phyloP scores from a whole-genome alignment of 1,284 basidiomycete species.

The Trametes hirsuta region DNA sequence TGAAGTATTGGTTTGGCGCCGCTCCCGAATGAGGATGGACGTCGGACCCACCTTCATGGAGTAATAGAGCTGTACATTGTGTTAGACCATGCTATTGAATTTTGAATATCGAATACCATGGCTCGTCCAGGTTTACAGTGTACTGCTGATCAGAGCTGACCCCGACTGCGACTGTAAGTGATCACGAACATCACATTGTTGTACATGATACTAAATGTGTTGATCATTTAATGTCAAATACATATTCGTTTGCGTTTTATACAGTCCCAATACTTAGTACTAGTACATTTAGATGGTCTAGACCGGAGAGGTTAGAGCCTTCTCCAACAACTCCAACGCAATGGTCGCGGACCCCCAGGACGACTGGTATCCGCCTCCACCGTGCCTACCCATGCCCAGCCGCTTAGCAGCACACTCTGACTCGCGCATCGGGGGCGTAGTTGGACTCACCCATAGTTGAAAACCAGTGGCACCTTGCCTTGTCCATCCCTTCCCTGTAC shows the following conservation, averaged over 20 bases:
- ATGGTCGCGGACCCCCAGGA: conserved; percentile 49
- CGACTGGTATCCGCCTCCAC: conserved; percentile 48
- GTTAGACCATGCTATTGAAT: no score
- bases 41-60: neutral
- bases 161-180: no score
- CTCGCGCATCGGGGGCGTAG: neutral
- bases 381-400: conserved; percentile 38
- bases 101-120: no score
- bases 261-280: no score
- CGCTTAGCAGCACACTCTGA: neutral
- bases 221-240: neutral
- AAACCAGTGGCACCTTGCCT: conserved; percentile 41
- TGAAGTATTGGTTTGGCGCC: conserved; percentile 61
- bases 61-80: neutral
- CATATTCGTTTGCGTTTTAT: neutral
- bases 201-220: neutral
- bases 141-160: no score
- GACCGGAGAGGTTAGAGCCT: conserved; percentile 33
- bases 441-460: conserved; percentile 49
- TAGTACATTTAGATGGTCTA: no score
- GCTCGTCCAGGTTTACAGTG: no score
- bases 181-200: no score
- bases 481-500: conserved; percentile 23
- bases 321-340: conserved; percentile 57
- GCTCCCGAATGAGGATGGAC: neutral